Evolutionary conservation across 2,329 filamentous ascomycete species (phyloP).

Genomic region (Curvularia verruculosa): DNA sequence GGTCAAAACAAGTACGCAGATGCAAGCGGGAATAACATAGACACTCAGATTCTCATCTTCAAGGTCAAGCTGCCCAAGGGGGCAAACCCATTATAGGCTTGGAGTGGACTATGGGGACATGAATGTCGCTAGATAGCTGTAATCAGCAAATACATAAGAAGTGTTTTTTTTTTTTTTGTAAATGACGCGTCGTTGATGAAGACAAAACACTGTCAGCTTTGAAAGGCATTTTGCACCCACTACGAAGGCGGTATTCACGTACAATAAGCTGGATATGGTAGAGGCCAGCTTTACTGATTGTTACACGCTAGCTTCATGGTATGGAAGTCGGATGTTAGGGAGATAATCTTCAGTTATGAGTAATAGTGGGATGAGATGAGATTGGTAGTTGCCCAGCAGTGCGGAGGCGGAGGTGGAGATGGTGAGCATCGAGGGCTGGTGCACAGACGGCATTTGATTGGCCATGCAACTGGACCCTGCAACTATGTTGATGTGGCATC

Average conservation of each 20-base stretch:
- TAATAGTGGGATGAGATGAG: too few relatives aligned
- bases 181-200: neutral
- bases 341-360: neutral
- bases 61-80: conserved; percentile 56
- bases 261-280: neutral
- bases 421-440: conserved; percentile 4
- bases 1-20: conserved; percentile 64
- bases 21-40: conserved; percentile 61
- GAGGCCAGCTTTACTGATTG: neutral
- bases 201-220: too few relatives aligned
- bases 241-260: neutral
- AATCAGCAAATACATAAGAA: neutral
- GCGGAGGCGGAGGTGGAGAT: neutral
- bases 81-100: neutral
- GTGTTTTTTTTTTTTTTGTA: neutral
- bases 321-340: neutral
- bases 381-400: neutral
- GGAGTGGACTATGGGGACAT: too few relatives aligned
- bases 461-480: conserved; percentile 19
- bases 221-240: neutral
- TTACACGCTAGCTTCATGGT: neutral
- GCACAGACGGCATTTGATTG: conserved; percentile 19
- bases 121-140: neutral
- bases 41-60: conserved; percentile 70
- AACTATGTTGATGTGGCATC: conserved; percentile 34